phyloP scores from a whole-genome alignment of 495 filamentous ascomycete species.

The Neurospora sp. region DNA sequence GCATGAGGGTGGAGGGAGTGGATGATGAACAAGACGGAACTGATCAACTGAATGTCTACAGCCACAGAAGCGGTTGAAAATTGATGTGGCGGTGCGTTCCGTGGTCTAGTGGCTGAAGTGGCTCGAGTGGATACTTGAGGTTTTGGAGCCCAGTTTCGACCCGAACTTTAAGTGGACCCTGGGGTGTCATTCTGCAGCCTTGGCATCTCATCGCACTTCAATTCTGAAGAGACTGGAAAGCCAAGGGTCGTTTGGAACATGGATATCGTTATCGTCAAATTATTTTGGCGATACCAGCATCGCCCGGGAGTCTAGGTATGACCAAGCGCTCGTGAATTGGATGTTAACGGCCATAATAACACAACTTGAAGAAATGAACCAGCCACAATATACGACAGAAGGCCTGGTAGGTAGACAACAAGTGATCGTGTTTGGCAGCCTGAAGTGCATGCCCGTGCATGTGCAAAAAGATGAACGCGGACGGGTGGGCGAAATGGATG shows the following conservation, averaged over 20 bases:
- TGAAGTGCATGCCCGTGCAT: neutral
- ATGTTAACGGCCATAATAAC: neutral
- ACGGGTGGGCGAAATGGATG: neutral
- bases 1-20: neutral
- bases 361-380: neutral
- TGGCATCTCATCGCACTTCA: neutral
- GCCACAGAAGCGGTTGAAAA: neutral
- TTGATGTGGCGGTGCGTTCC: neutral
- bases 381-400: neutral
- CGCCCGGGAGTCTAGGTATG: neutral
- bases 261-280: neutral
- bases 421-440: neutral
- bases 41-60: neutral
- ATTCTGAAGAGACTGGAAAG: neutral
- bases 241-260: neutral
- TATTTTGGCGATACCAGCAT: neutral
- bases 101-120: neutral
- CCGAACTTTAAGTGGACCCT: neutral
- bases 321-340: neutral
- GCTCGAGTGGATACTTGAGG: neutral
- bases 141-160: neutral
- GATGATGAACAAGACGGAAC: neutral
- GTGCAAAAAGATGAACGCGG: neutral
- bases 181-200: neutral
- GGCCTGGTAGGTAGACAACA: neutral